Evolutionary conservation across 78 protist species (phyloP), one percentile per base, ranked within the genome.

Genomic region (Isochrysis galbana): DNA sequence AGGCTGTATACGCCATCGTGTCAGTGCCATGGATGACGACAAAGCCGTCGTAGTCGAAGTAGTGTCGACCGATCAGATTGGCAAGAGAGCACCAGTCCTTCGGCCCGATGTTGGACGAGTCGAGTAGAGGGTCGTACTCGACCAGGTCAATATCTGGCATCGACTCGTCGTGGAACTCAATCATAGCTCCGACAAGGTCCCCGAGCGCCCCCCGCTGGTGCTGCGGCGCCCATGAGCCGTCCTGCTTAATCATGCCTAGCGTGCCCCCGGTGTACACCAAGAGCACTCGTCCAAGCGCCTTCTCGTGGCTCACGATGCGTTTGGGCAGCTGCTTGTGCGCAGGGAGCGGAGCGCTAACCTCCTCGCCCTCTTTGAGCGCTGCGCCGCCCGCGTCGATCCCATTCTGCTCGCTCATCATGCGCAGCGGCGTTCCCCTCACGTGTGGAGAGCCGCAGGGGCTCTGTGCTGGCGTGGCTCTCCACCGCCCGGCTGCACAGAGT

Each of bases 11-110:
- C 32, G 97, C 87, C 94, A 97, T 93, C 36, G 98, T 97, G 93
- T 97, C 98, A 0, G 98, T 97, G 38, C 98, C 98, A 32, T 94
- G 96, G 48, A 96, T 22, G 32, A 97, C 91, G 19, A 97, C 96
- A 38, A 97, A 96, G 19, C 94, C 97, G 48, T 95, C 95, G 89
- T 93, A 96, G 2, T 45, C 42, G 47, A 23, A 0, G 90, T 96
- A 96, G 89, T 90, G 0, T 19, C 17, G 55, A 29, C 69, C 83
- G 48, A 97, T 91, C 67, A 90, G 78, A 39, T 29, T 61, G 42
- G 98, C 98, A 5, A 96, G 17, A 0, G 26, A 1, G 34, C 69
- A 21, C 96, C 97, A 95, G 10, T 90, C 91, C 7, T 36, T 32
- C 29, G 91, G 87, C 3, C 51, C 95, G 97, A 98, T 93, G 89